phyloP scores from a whole-genome alignment of 176 grass and related monocot genomes.

The Oryza longistaminata region DNA sequence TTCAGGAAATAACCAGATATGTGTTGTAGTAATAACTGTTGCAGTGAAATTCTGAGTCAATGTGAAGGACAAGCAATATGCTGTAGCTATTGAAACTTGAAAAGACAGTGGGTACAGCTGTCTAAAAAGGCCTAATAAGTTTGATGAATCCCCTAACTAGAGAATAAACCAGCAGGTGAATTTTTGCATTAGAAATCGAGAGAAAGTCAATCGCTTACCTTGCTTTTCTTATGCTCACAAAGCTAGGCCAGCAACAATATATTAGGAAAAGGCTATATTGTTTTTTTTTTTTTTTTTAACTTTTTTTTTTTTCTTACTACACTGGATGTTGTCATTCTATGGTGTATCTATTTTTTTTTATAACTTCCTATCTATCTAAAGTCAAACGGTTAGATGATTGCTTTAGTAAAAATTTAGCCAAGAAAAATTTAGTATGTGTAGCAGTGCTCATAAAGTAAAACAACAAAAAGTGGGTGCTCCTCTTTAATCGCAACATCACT shows the following conservation, averaged over 20 bases:
- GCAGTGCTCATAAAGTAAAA: background rate
- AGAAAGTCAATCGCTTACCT: background rate
- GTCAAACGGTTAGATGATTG: too few species aligned
- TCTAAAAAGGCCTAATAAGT: background rate
- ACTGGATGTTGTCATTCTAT: too few species aligned
- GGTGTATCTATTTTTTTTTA: too few species aligned
- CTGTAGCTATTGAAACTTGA: background rate
- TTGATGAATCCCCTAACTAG: background rate
- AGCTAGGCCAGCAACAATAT: conserved; percentile 6
- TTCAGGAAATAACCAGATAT: background rate
- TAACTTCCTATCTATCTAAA: too few species aligned
- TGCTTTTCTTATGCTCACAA: background rate
- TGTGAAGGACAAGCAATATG: background rate
- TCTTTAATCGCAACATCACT: conserved; percentile 89
- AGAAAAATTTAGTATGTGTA: too few species aligned
- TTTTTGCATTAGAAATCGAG: conserved; percentile 7
- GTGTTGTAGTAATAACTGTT: background rate
- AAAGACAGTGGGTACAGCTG: too few species aligned
- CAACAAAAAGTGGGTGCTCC: conserved; percentile 25
- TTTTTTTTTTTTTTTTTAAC: too few species aligned
- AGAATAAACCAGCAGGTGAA: conserved; percentile 2
- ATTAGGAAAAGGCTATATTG: background rate
- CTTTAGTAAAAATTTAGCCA: too few species aligned
- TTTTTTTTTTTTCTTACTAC: too few species aligned
- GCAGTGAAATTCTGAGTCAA: background rate